A percentile compares a stretch with the other conserved stretches of the same genome.
These are phyloP conservation scores for Novymonas esmeraldas DNA, from an alignment of 208 protist genomes.

Conservation along the genomic window DNA sequence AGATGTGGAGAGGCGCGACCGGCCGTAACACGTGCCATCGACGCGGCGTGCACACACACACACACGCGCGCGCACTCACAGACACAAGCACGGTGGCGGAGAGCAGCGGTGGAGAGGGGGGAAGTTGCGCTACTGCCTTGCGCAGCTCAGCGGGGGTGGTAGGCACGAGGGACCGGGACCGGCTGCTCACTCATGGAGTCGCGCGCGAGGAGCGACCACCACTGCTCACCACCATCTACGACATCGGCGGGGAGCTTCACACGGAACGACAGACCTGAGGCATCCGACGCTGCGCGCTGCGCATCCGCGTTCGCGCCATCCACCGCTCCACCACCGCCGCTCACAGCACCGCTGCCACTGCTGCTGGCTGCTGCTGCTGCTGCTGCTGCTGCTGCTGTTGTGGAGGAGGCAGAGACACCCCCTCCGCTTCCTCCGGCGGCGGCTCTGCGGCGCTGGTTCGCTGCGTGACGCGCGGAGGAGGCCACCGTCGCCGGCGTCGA, in stretches of 20 bases:
- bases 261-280: slow-evolving; percentile 47
- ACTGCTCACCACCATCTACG: slow-evolving; percentile 65
- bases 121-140: slow-evolving; percentile 1
- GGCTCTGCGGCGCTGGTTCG: slow-evolving; percentile 11
- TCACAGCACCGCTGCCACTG: background rate
- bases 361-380: background rate
- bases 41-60: background rate
- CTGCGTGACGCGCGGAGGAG: slow-evolving; percentile 3
- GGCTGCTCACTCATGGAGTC: slow-evolving; percentile 37
- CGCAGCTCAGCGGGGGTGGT: slow-evolving; percentile 2
- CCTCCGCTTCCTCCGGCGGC: background rate
- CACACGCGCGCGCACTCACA: too few species aligned
- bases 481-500: background rate
- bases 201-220: slow-evolving; percentile 33
- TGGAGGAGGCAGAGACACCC: background rate
- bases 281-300: slow-evolving; percentile 7
- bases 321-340: background rate
- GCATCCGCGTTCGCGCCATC: background rate
- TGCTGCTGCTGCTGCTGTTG: background rate
- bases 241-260: slow-evolving; percentile 65
- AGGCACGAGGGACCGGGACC: slow-evolving; percentile 16
- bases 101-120: background rate
- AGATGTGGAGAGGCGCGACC: too few species aligned
- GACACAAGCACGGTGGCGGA: background rate
- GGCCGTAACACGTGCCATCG: too few species aligned